Evolutionary conservation across 148 eudicot genomes (phyloP).

Genomic region (Camellia granthamiana): DNA sequence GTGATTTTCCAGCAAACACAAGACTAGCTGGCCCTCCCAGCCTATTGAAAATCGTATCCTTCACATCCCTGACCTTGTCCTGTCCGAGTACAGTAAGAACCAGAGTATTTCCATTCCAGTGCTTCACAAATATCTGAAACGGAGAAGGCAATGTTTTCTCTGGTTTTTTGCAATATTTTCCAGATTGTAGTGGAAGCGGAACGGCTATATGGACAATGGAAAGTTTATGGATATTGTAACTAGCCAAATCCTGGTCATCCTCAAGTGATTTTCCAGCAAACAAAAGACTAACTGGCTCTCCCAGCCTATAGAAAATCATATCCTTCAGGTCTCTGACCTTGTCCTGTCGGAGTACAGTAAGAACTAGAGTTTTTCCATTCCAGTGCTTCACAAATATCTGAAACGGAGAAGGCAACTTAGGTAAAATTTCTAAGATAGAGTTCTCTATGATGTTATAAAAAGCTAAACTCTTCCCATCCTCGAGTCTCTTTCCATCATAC

Average conservation of each 20-base stretch:
- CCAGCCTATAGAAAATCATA: not conserved
- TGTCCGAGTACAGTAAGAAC: slow-evolving; percentile 7
- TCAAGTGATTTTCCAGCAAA: slow-evolving; percentile 15
- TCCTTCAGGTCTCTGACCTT: not conserved
- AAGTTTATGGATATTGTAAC: slow-evolving; percentile 19
- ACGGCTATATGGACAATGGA: not conserved
- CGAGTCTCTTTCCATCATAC: not conserved
- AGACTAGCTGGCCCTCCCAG: slow-evolving; percentile 11
- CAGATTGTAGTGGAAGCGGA: no score
- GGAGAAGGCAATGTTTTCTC: not conserved
- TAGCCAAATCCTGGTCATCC: not conserved
- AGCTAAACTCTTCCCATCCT: slow-evolving; percentile 22
- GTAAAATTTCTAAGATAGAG: slow-evolving; percentile 8
- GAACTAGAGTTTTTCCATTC: not conserved
- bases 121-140: slow-evolving; percentile 18
- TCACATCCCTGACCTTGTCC: slow-evolving; percentile 5
- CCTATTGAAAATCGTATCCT: slow-evolving; percentile 10
- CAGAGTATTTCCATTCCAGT: not conserved
- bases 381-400: slow-evolving; percentile 18
- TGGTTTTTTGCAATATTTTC: not conserved
- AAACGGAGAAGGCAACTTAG: not conserved
- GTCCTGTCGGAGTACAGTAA: slow-evolving; percentile 15
- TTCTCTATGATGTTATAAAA: slow-evolving; percentile 7
- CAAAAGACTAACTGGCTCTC: not conserved
- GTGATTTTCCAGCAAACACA: slow-evolving; percentile 6